phyloP scores from a whole-genome alignment of 306 rosid species.

The Elaeagnus macrophylla region DNA sequence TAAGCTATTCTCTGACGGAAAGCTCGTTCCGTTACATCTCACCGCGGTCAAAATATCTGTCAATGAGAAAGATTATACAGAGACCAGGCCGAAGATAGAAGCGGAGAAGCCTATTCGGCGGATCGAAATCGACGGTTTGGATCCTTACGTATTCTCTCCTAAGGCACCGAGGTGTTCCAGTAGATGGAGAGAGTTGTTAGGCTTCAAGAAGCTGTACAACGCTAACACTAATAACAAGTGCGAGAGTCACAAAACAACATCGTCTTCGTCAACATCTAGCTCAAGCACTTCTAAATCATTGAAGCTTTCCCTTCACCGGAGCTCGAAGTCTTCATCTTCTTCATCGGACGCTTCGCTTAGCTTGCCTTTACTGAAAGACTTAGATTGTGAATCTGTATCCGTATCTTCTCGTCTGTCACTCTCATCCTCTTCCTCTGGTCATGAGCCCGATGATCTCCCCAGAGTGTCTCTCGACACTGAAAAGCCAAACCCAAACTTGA shows the following conservation, averaged over 20 bases:
- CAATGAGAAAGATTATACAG: neutral
- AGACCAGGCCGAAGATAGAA: slow-evolving; percentile 21
- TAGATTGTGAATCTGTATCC: slow-evolving; percentile 65
- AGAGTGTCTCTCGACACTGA: slow-evolving; percentile 69
- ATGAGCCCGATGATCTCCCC: slow-evolving; percentile 84
- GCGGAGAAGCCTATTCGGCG: slow-evolving; percentile 26
- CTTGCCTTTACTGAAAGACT: slow-evolving; percentile 49
- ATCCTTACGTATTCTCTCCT: slow-evolving; percentile 69
- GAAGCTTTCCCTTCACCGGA: slow-evolving; percentile 56
- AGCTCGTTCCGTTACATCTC: slow-evolving; percentile 68
- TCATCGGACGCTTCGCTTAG: slow-evolving; percentile 39
- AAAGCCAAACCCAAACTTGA: slow-evolving; percentile 34
- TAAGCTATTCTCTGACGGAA: slow-evolving; percentile 80
- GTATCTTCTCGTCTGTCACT: slow-evolving; percentile 75
- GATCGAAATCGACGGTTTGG: slow-evolving; percentile 24
- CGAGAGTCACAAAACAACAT: slow-evolving; percentile 34
- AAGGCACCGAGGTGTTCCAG: slow-evolving; percentile 97
- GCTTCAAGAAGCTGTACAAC: slow-evolving; percentile 56
- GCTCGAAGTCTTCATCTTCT: slow-evolving; percentile 35
- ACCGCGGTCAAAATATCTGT: slow-evolving; percentile 28
- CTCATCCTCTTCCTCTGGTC: slow-evolving; percentile 80
- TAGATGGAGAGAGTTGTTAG: slow-evolving; percentile 81
- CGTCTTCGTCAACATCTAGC: slow-evolving; percentile 17
- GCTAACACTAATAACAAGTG: slow-evolving; percentile 23
- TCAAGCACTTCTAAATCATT: slow-evolving; percentile 35